Percentiles rank a stretch among this genome's conserved stretches.
Conservation (phyloP, 2,329 filamentous ascomycete species). For the Lasiodiplodia theobromae region DNA sequence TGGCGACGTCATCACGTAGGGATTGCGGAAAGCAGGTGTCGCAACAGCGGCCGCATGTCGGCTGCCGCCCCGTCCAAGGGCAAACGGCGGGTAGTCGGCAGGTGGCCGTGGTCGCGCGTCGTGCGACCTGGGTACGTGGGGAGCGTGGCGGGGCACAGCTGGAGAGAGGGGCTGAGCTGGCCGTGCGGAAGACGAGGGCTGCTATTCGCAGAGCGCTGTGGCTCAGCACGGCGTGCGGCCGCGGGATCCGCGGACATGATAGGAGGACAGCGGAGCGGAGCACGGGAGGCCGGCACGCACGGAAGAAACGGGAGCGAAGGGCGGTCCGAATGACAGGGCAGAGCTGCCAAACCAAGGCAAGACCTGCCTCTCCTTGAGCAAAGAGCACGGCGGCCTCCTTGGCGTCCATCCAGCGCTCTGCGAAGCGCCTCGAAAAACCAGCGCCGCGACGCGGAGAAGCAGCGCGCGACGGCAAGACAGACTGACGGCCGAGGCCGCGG, state of each 20-base stretch:
- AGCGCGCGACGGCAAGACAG: neutral
- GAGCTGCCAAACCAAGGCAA: conserved; percentile 20
- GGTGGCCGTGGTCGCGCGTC: conserved; percentile 4
- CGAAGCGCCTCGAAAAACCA: neutral
- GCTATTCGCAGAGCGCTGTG: neutral
- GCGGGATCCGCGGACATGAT: neutral
- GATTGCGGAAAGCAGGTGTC: neutral
- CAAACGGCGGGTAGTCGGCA: conserved; percentile 6
- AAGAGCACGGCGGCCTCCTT: neutral
- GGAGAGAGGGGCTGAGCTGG: conserved; percentile 8
- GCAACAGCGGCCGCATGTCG: conserved; percentile 1
- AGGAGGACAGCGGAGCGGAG: conserved; percentile 15
- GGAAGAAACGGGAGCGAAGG: conserved; percentile 12
- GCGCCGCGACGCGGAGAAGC: neutral
- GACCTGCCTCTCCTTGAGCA: neutral
- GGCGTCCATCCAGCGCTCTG: neutral
- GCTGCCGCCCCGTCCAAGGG: neutral
- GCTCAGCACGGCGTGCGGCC: neutral
- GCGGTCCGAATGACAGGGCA: conserved; percentile 22
- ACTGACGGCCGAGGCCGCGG: neutral
- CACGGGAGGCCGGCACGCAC: conserved; percentile 25
- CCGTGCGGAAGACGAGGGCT: conserved; percentile 1
- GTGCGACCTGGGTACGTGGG: neutral
- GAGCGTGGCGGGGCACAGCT: conserved; percentile 16
- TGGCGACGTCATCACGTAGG: conserved; percentile 5